These are phyloP conservation scores for Heritiera littoralis DNA, from an alignment of 345 rosid species.

Conservation along the genomic window DNA sequence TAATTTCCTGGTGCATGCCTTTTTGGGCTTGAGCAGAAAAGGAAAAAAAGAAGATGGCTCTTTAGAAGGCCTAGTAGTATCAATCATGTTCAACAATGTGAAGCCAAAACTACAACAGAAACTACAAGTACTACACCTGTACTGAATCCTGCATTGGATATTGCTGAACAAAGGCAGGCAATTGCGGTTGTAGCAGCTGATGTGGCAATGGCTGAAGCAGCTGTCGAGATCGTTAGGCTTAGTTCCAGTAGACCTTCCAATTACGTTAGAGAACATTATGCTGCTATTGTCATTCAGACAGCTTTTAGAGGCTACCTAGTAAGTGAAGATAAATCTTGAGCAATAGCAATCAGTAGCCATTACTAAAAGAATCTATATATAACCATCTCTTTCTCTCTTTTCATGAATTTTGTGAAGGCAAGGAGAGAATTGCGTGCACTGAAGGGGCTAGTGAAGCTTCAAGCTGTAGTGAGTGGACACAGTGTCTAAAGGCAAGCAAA, in stretches of 20 bases:
- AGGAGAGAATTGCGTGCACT: conserved; percentile 82
- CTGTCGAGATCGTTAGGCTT: conserved; percentile 61
- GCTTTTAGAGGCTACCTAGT: conserved; percentile 87
- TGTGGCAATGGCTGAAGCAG: conserved; percentile 60
- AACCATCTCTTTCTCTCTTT: background rate
- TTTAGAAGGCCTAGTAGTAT: conserved; percentile 52
- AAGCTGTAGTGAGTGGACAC: conserved; percentile 91
- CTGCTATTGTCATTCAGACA: conserved; percentile 77
- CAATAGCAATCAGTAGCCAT: background rate
- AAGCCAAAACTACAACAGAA: conserved; percentile 17
- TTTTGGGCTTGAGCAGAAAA: conserved; percentile 43
- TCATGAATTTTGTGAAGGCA: conserved; percentile 41
- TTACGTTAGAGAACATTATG: conserved; percentile 57
- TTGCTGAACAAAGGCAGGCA: conserved; percentile 51
- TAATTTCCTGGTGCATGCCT: background rate
- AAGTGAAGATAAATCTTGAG: conserved; percentile 23
- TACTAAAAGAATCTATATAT: background rate
- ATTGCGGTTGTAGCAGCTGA: conserved; percentile 65
- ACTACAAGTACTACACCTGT: background rate
- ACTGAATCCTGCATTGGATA: conserved; percentile 26
- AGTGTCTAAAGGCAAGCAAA: conserved; percentile 81
- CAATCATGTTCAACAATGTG: conserved; percentile 30
- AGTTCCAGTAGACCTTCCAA: conserved; percentile 41
- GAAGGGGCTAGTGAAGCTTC: conserved; percentile 87
- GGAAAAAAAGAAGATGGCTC: conserved; percentile 79